These are phyloP conservation scores for Leccinellum rugosiceps DNA, from an alignment of 768 basidiomycete genomes.

Conservation along the genomic window DNA sequence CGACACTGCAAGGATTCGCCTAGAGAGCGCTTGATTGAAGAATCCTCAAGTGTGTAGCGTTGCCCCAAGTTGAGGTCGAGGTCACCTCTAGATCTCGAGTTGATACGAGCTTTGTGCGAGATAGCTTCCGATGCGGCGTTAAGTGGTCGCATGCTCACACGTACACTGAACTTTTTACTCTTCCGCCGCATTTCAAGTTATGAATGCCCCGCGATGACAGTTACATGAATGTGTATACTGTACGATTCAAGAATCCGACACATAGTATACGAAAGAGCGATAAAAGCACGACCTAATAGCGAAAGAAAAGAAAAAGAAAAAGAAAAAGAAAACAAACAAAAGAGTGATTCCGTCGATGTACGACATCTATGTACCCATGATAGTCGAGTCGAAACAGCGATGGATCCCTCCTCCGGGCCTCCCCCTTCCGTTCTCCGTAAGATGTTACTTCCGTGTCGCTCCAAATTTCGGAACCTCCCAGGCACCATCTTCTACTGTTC, in stretches of 20 bases:
- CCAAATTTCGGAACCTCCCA: neutral
- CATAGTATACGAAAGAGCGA: neutral
- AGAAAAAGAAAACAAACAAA: neutral
- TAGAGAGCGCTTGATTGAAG: too few relatives aligned
- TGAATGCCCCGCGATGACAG: neutral
- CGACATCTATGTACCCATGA: neutral
- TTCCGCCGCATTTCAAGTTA: too few relatives aligned
- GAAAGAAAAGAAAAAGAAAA: neutral
- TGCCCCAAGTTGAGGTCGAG: too few relatives aligned
- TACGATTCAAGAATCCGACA: neutral
- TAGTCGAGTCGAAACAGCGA: neutral
- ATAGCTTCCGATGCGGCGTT: too few relatives aligned
- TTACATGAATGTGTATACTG: neutral
- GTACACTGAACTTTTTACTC: too few relatives aligned
- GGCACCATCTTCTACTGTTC: conserved; percentile 26
- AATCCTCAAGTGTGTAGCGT: too few relatives aligned
- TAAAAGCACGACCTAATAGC: neutral
- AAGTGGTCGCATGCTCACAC: too few relatives aligned
- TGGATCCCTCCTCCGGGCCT: neutral
- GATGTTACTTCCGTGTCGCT: neutral
- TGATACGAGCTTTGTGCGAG: too few relatives aligned
- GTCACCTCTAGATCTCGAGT: too few relatives aligned
- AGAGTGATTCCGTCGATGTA: neutral
- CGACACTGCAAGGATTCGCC: too few relatives aligned
- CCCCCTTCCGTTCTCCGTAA: neutral